Evolutionary conservation across 2,329 filamentous ascomycete species (phyloP), one percentile per base, ranked within the genome.

Genomic region (Coleophoma eucalyptorum): DNA sequence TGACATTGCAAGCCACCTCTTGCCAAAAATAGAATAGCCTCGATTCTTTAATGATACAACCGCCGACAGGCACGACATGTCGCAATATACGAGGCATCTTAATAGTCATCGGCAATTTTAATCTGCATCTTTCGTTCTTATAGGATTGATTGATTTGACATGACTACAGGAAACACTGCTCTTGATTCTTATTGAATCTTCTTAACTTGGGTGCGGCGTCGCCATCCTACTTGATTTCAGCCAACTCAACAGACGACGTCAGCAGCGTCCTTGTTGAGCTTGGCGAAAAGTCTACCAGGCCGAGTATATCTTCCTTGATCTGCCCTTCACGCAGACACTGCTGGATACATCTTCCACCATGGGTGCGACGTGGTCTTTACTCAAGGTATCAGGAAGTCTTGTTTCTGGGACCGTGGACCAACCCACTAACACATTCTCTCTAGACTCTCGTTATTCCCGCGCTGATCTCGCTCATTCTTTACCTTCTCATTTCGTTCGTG

Each of bases 371-470:
- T 41, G 60, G 18, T 63, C 62, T 10, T 51, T 68, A 21, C 45
- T 67, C 20, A 64, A 65, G 58, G 63, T 65, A 56, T 38, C 48
- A 26, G 44, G 35, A 38, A 38, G 35, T 38, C 35, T 5, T 38
- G 2, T 6, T 26, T 26, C 26, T 26, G 26, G 6, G 15, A 12
- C 6, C 35, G 35, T 6, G 35, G 15, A 18, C 35, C 35, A 18
- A 38, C 12, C 15, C 21, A 34, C 40, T 21, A 31, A 47, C 5
- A 33, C 26, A 26, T n/a, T 19, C 12, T 20, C 13, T 38, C 6
- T 62, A 91, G 87, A 87, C 84, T 5, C 71, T 91, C 55, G 67
- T 90, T 60, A 72, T 89, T 56, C 87, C 88, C 33, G 86, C 86
- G 48, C 62, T 85, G 63, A 84, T 90, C 63, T 87, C 87, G 43